Evolutionary conservation across 1,284 basidiomycete species (phyloP).

Genomic region (Neonothopanus nambi): DNA sequence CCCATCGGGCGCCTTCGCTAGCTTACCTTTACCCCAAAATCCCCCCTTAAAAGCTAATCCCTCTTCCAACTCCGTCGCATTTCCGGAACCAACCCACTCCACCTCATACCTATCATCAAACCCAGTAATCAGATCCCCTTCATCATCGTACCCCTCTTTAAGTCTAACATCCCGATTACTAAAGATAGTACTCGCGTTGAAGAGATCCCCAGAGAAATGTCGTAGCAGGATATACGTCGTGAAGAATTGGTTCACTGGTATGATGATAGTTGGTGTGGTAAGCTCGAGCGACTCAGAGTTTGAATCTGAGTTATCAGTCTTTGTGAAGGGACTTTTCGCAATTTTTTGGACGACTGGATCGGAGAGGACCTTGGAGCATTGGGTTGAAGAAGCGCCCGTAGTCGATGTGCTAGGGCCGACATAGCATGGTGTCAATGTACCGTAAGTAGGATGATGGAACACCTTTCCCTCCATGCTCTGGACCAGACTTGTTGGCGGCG

Average conservation of each 20-base stretch:
- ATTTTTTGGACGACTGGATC: constrained; percentile 30
- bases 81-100: constrained; percentile 30
- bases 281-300: too few species aligned
- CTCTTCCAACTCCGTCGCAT: constrained; percentile 18
- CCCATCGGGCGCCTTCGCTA: constrained; percentile 29
- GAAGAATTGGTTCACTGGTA: constrained; percentile 32
- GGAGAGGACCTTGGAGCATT: constrained; percentile 22
- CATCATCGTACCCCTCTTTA: constrained; percentile 23
- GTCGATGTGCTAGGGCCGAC: constrained; percentile 10
- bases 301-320: constrained; percentile 6
- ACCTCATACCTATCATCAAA: constrained; percentile 35
- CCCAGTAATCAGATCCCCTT: constrained; percentile 31
- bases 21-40: constrained; percentile 37
- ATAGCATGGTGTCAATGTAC: constrained; percentile 29
- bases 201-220: constrained; percentile 35
- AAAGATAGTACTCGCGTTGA: constrained; percentile 37
- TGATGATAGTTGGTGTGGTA: constrained; percentile 29
- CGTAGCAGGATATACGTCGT: constrained; percentile 34
- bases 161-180: constrained; percentile 28
- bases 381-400: neutral
- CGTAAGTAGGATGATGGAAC: constrained; percentile 36
- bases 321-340: constrained; percentile 19
- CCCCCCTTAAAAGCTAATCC: constrained; percentile 35
- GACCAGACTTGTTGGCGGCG: constrained; percentile 10
- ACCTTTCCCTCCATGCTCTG: constrained; percentile 16